Conservation (phyloP, 805 yeast species). For the Teunomyces kruisii region DNA sequence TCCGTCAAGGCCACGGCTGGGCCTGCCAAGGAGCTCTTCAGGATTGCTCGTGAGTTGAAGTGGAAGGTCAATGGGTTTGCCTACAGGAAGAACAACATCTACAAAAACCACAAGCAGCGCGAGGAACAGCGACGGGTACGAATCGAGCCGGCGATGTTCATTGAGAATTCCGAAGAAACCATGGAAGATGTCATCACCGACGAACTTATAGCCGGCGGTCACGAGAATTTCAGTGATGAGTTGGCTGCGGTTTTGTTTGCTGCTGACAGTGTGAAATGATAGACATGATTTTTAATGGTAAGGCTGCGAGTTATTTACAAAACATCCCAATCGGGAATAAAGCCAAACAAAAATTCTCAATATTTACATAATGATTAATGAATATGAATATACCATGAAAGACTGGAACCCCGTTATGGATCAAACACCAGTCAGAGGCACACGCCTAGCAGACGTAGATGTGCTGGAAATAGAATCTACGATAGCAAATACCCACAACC, state of each 20-base stretch:
- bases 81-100: conserved; percentile 24
- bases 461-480: conserved; percentile 9
- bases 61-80: conserved; percentile 38
- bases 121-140: conserved; percentile 12
- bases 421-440: not conserved
- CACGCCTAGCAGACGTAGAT: not conserved
- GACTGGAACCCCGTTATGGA: conserved; percentile 1
- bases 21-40: conserved; percentile 27
- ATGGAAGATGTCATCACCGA: conserved; percentile 16
- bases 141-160: conserved; percentile 6
- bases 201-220: conserved; percentile 17
- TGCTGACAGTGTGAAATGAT: not conserved
- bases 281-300: not conserved
- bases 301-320: not conserved
- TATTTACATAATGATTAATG: not conserved
- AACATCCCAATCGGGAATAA: conserved; percentile 1
- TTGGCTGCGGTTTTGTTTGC: conserved; percentile 17
- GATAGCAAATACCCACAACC: conserved; percentile 4
- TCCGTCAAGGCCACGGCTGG: conserved; percentile 30
- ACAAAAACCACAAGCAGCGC: conserved; percentile 21
- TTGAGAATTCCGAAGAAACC: conserved; percentile 2
- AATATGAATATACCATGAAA: conserved; percentile 2
- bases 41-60: conserved; percentile 32
- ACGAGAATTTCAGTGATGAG: conserved; percentile 21
- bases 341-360: not conserved